These are phyloP conservation scores for Firmiana major DNA, from an alignment of 345 rosid genomes.

Conservation along the genomic window DNA sequence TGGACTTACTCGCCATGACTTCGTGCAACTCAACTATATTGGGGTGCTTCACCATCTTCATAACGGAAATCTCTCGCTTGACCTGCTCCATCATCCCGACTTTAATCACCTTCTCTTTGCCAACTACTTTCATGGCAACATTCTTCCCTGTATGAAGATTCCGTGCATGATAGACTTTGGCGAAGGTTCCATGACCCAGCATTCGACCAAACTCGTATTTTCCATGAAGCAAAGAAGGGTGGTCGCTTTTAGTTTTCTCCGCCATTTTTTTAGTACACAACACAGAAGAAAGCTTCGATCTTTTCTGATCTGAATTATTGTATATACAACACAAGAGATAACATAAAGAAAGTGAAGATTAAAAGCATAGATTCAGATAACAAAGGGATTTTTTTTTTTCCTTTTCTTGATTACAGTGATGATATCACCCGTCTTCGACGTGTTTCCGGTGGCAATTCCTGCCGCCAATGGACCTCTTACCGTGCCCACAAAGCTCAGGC, in stretches of 20 bases:
- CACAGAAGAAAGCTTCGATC: not conserved
- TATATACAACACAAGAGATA: not conserved
- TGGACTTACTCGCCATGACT: conserved; percentile 93
- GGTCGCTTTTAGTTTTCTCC: conserved; percentile 17
- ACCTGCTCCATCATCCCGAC: conserved; percentile 90
- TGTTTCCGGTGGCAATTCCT: conserved; percentile 89
- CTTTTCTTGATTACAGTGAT: not conserved
- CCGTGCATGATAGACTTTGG: conserved; percentile 78
- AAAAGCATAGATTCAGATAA: not conserved
- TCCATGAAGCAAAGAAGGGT: conserved; percentile 54
- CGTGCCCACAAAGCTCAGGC: conserved; percentile 48
- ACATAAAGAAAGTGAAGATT: not conserved
- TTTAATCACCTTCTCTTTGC: conserved; percentile 78
- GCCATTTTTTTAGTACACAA: conserved; percentile 10
- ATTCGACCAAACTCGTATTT: conserved; percentile 85
- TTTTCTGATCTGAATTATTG: not conserved
- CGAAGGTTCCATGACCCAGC: conserved; percentile 85
- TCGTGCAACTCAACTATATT: conserved; percentile 83
- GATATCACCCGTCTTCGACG: conserved; percentile 94
- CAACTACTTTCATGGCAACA: conserved; percentile 85
- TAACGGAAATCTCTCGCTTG: conserved; percentile 86
- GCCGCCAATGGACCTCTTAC: conserved; percentile 61
- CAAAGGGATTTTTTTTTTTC: not conserved
- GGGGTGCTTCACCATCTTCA: conserved; percentile 90
- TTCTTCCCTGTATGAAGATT: conserved; percentile 54